Evolutionary conservation across 2,329 filamentous ascomycete genomes (phyloP), one percentile per base, ranked within the genome.

Genomic region (Neofusicoccum laricinum): DNA sequence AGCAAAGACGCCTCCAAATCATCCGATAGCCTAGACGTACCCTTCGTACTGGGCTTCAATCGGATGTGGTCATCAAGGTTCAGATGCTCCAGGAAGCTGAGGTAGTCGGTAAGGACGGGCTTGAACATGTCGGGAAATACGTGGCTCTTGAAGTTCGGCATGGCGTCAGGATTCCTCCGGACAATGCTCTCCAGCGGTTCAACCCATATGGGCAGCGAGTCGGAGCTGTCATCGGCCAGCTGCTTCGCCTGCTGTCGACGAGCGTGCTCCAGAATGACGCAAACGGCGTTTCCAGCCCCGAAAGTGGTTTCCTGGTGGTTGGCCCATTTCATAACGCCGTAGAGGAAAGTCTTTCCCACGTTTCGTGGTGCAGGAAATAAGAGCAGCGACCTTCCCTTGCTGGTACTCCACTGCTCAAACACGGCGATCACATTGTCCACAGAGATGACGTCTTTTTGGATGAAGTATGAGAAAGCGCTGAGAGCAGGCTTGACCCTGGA

Each of bases 401-500:
- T 46, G 12, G 48, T n/a, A 8, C 34, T n/a, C 57, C 43, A 61
- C 25, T 58, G 14, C 49, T 58, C 65, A 49, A 62, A 53, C 41
- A 32, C 40, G 17, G 10, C 36, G 36, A 69, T 77, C 64, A 78
- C 66, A 17, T 72, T 63, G 4, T 69, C 48, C 17, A 79, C 67
- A 1, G 71, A 78, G 30, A 90, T 76, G 12, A 88, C 79, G 2
- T 80, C 78, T 72, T 90, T 92, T 53, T 81, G 78, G 3, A 92
- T 72, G 64, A 92, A 84, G 69, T 88, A 84, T 53, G 90, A 87
- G 41, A 92, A 77, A 15, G 85, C 85, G 70, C 88, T 88, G 66
- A 92, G 84, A 6, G 88, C 86, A 40, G 89, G 89, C 72, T 92
- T 92, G 45, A 88, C 86, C 59, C 88, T 81, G 10, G 87, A 84